Evolutionary conservation across 805 yeast genomes (phyloP).

Genomic region (Yamadazyma endophytica): DNA sequence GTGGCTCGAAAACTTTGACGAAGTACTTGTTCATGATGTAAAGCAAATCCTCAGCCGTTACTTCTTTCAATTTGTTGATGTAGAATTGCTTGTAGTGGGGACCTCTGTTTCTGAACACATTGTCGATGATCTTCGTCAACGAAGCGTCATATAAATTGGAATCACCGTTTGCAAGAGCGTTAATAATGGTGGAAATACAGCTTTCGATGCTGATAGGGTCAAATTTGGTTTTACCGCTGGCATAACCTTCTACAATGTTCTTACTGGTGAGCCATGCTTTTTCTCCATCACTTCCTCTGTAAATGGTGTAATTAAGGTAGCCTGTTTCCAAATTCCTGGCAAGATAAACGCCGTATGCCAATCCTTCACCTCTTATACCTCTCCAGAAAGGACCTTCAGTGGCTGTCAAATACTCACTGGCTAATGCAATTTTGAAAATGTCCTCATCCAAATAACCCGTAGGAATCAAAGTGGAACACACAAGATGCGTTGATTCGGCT

Average conservation of each 20-base stretch:
- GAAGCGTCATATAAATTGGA: conserved; percentile 67
- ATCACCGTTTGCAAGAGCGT: conserved; percentile 63
- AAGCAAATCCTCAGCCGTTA: conserved; percentile 52
- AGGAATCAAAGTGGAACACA: conserved; percentile 58
- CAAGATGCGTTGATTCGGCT: conserved; percentile 73
- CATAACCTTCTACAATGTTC: conserved; percentile 57
- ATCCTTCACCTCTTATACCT: conserved; percentile 90
- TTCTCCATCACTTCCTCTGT: conserved; percentile 79
- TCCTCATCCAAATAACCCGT: conserved; percentile 46
- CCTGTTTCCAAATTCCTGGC: conserved; percentile 61
- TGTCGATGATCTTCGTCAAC: conserved; percentile 58
- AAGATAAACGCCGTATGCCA: conserved; percentile 84
- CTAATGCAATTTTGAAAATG: conserved; percentile 64
- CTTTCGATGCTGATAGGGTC: conserved; percentile 63
- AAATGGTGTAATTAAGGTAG: conserved; percentile 59
- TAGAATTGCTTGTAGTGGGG: conserved; percentile 54
- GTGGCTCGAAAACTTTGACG: conserved; percentile 57
- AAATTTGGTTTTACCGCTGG: conserved; percentile 48
- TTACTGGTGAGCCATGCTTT: conserved; percentile 63
- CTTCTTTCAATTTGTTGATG: conserved; percentile 47
- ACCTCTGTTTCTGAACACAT: conserved; percentile 66
- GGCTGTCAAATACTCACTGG: conserved; percentile 72
- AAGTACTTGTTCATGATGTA: conserved; percentile 54
- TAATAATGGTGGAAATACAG: conserved; percentile 72
- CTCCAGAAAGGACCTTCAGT: conserved; percentile 98